Evolutionary conservation across 2,329 filamentous ascomycete genomes (phyloP).

Genomic region (Zasmidium citrigriseum): DNA sequence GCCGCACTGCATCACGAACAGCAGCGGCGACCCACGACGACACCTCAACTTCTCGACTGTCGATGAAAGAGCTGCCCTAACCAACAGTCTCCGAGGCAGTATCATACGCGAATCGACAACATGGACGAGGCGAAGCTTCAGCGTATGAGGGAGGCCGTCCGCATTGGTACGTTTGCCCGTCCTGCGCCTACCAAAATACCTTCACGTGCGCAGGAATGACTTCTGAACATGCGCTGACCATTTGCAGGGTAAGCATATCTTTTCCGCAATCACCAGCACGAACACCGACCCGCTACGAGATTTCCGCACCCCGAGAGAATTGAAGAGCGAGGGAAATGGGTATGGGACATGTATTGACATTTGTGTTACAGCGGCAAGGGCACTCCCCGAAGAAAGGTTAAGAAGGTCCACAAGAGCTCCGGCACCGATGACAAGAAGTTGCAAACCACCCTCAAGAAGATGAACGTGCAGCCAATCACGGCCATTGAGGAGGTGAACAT

Average conservation of each 20-base stretch:
- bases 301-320: not conserved
- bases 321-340: not conserved
- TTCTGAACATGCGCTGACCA: slow-evolving; percentile 25
- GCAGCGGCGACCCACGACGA: no score
- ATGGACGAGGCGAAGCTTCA: slow-evolving; percentile 69
- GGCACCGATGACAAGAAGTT: slow-evolving; percentile 99
- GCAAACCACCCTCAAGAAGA: slow-evolving; percentile 95
- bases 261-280: not conserved
- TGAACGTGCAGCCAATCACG: slow-evolving; percentile 99
- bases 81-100: slow-evolving; percentile 23
- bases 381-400: slow-evolving; percentile 95
- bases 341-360: slow-evolving; percentile 12
- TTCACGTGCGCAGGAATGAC: not conserved
- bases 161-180: slow-evolving; percentile 65
- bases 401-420: slow-evolving; percentile 92
- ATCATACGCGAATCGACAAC: slow-evolving; percentile 11
- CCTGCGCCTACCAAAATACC: not conserved
- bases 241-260: slow-evolving; percentile 35
- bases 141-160: slow-evolving; percentile 65
- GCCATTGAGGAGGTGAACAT: slow-evolving; percentile 99
- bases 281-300: slow-evolving; percentile 3
- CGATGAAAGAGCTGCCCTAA: slow-evolving; percentile 25
- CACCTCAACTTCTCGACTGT: slow-evolving; percentile 14
- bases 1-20: not conserved
- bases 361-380: slow-evolving; percentile 79